Conservation (phyloP, 768 basidiomycete species). For the Multifurca ochricompacta region DNA sequence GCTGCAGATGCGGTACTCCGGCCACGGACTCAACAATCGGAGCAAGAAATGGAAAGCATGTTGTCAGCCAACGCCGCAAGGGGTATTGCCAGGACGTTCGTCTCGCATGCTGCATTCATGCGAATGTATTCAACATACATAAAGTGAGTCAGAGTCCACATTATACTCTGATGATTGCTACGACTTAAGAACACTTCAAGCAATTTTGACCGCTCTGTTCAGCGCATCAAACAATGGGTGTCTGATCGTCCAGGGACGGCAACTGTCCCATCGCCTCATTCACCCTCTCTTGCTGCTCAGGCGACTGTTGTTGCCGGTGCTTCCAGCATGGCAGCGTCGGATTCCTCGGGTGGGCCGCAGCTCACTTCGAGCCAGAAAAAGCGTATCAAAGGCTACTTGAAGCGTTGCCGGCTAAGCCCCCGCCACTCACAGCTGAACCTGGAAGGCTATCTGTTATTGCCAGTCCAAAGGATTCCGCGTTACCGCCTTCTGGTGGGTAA, state of each 20-base stretch:
- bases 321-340: slow-evolving; percentile 31
- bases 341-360: slow-evolving; percentile 40
- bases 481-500: slow-evolving; percentile 83
- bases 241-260: slow-evolving; percentile 42
- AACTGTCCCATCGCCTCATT: slow-evolving; percentile 33
- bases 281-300: slow-evolving; percentile 50
- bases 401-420: slow-evolving; percentile 83
- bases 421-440: slow-evolving; percentile 89
- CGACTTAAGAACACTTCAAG: slow-evolving; percentile 32
- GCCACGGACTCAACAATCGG: slow-evolving; percentile 35
- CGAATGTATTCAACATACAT: slow-evolving; percentile 98
- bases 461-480: slow-evolving; percentile 95
- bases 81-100: slow-evolving; percentile 80
- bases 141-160: slow-evolving; percentile 53
- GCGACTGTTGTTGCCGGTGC: slow-evolving; percentile 32
- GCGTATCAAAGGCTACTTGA: slow-evolving; percentile 82
- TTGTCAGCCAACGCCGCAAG: slow-evolving; percentile 69
- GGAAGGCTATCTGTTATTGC: slow-evolving; percentile 89
- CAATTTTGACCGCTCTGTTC: slow-evolving; percentile 90
- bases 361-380: slow-evolving; percentile 78
- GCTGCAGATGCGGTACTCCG: slow-evolving; percentile 66
- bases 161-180: neutral
- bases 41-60: slow-evolving; percentile 62
- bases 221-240: slow-evolving; percentile 83
- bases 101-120: slow-evolving; percentile 95